A percentile compares a stretch with the other conserved stretches of the same genome.
Evolutionary conservation across 495 filamentous ascomycete genomes (phyloP).

Genomic region (Lepidopterella palustris): DNA sequence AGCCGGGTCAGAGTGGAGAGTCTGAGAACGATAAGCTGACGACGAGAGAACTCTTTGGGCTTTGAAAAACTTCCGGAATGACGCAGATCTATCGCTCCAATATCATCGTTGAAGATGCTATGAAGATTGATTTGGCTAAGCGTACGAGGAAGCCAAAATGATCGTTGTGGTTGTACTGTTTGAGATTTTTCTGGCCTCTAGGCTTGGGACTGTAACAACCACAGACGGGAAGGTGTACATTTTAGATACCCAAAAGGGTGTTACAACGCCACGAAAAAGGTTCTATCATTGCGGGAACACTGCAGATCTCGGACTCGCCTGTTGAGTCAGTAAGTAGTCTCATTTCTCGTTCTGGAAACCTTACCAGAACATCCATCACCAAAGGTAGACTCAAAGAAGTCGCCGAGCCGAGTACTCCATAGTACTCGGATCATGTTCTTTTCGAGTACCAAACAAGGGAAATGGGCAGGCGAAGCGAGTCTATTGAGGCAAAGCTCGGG

Average conservation of each 20-base stretch:
- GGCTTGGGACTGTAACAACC: no score
- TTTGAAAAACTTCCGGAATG: background rate
- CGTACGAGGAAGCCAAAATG: no score
- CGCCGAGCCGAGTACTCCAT: background rate
- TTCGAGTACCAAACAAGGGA: background rate
- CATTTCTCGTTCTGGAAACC: no score
- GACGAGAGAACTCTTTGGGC: no score
- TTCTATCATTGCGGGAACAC: no score
- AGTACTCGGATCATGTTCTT: background rate
- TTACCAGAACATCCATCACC: background rate
- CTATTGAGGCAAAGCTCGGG: background rate
- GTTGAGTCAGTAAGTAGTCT: no score
- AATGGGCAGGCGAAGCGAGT: background rate
- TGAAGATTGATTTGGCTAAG: background rate
- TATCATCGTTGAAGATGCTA: background rate
- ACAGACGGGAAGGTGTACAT: no score
- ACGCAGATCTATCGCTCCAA: background rate
- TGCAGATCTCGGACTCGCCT: no score
- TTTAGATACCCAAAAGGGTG: no score
- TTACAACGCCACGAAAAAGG: no score
- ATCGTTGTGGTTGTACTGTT: background rate
- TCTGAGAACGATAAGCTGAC: background rate
- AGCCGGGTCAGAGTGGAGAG: no score
- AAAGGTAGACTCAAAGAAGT: background rate
- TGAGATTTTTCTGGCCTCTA: no score